These are phyloP conservation scores for Phaffomyces opuntiae DNA, from an alignment of 805 yeast genomes.

Conservation along the genomic window DNA sequence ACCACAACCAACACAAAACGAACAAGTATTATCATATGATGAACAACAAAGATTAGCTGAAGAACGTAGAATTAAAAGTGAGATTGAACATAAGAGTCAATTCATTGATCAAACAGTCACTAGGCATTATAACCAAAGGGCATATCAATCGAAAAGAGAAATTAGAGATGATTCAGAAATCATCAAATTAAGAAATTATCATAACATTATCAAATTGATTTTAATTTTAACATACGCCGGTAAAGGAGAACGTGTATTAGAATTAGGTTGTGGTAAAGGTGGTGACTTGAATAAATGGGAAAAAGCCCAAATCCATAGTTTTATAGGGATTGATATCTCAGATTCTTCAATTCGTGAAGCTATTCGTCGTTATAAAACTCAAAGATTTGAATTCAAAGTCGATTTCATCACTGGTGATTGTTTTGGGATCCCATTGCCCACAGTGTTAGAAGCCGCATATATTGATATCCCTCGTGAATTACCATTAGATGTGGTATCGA, in stretches of 20 bases:
- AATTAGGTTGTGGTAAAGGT: constrained; percentile 96
- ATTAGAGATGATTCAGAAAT: constrained; percentile 75
- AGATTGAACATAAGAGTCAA: constrained; percentile 26
- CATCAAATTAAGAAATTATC: constrained; percentile 78
- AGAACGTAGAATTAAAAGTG: constrained; percentile 14
- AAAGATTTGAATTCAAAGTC: constrained; percentile 57
- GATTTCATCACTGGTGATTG: constrained; percentile 92
- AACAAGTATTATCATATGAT: constrained; percentile 2
- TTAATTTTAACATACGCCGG: constrained; percentile 63
- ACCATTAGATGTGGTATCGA: constrained; percentile 82
- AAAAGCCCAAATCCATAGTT: constrained; percentile 62
- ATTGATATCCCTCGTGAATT: constrained; percentile 33
- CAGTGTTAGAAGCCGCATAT: constrained; percentile 64
- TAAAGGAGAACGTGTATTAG: constrained; percentile 56
- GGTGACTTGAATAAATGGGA: constrained; percentile 93
- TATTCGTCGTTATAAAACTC: constrained; percentile 57
- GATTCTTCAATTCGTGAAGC: constrained; percentile 87
- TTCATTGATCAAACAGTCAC: constrained; percentile 59
- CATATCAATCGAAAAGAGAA: constrained; percentile 55
- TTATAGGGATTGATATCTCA: constrained; percentile 88
- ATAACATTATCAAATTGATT: constrained; percentile 86
- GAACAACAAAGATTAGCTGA: constrained; percentile 15
- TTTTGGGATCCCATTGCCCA: constrained; percentile 63
- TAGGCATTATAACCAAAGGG: constrained; percentile 79
- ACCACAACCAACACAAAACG: not conserved